Percentiles rank a stretch among this genome's conserved stretches.
These are phyloP conservation scores for Agroathelia rolfsii DNA, from an alignment of 1,284 basidiomycete species.

Conservation along the genomic window DNA sequence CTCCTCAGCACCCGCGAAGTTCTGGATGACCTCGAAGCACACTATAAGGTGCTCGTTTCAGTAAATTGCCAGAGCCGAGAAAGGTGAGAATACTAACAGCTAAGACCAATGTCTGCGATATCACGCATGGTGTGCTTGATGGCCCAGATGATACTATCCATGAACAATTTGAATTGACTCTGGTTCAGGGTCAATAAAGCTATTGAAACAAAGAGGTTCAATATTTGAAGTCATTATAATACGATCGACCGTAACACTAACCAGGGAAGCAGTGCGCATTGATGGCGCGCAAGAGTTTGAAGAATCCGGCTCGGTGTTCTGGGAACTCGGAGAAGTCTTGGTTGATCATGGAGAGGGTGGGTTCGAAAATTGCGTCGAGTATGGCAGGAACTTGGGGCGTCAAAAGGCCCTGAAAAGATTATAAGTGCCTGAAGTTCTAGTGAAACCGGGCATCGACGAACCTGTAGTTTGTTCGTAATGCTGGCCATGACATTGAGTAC, in stretches of 20 bases:
- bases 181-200: constrained; percentile 83
- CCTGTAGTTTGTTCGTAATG: constrained; percentile 83
- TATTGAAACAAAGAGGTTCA: too few relatives aligned
- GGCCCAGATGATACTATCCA: constrained; percentile 98
- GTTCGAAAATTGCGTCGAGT: constrained; percentile 95
- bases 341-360: constrained; percentile 98
- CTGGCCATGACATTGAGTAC: constrained; percentile 98
- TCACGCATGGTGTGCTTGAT: constrained; percentile 99
- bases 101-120: constrained; percentile 92
- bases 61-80: constrained; percentile 5
- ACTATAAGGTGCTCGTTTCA: constrained; percentile 7
- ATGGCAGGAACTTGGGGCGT: constrained; percentile 95
- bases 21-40: too few relatives aligned
- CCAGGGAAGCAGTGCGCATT: constrained; percentile 95
- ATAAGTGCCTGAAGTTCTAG: constrained; percentile 6
- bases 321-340: constrained; percentile 98
- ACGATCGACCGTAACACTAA: constrained; percentile 21
- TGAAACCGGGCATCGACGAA: constrained; percentile 30
- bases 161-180: constrained; percentile 94
- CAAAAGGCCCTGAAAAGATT: constrained; percentile 57
- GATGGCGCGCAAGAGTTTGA: constrained; percentile 90
- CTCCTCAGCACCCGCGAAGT: too few relatives aligned
- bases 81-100: constrained; percentile 42
- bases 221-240: constrained; percentile 5
- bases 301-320: constrained; percentile 96